Conservation (phyloP, 768 basidiomycete species). For the Pisolithus albus region DNA sequence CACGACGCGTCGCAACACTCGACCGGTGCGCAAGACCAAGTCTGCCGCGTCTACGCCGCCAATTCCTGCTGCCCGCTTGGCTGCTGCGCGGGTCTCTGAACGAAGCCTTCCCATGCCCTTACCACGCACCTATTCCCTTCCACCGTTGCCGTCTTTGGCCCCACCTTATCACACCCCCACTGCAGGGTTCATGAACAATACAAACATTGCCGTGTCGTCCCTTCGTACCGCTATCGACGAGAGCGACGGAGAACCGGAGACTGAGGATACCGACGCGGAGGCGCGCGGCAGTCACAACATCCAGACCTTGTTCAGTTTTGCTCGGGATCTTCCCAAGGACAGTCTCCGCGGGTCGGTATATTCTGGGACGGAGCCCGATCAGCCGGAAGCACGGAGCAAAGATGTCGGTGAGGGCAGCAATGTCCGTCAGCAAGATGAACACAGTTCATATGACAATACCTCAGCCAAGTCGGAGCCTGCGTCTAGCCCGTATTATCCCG, state of each 20-base stretch:
- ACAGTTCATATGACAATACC: conserved; percentile 3
- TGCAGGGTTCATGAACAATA: conserved; percentile 28
- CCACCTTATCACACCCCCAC: conserved; percentile 23
- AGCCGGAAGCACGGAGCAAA: conserved; percentile 15
- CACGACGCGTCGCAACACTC: conserved; percentile 22
- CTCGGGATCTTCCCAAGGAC: conserved; percentile 24
- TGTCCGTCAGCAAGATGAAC: conserved; percentile 8
- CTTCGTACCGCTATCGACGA: conserved; percentile 30
- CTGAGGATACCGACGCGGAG: conserved; percentile 26
- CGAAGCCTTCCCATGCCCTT: conserved; percentile 24
- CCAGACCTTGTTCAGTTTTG: conserved; percentile 29
- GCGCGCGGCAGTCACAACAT: conserved; percentile 19
- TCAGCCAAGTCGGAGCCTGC: conserved; percentile 12
- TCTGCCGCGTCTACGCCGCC: conserved; percentile 31
- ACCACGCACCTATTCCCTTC: conserved; percentile 29
- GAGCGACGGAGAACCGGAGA: conserved; percentile 28
- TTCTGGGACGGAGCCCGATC: conserved; percentile 18
- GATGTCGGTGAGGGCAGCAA: conserved; percentile 14
- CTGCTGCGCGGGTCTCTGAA: conserved; percentile 27
- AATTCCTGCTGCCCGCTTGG: conserved; percentile 27
- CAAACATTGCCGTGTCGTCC: conserved; percentile 31
- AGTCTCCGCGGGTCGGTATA: conserved; percentile 19
- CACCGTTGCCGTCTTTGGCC: conserved; percentile 24
- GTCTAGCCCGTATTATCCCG: conserved; percentile 10
- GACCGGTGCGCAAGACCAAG: conserved; percentile 29